Percentiles rank a stretch among this genome's conserved stretches.
These are phyloP conservation scores for Darksidea phi DNA, from an alignment of 495 filamentous ascomycete genomes.

Conservation along the genomic window DNA sequence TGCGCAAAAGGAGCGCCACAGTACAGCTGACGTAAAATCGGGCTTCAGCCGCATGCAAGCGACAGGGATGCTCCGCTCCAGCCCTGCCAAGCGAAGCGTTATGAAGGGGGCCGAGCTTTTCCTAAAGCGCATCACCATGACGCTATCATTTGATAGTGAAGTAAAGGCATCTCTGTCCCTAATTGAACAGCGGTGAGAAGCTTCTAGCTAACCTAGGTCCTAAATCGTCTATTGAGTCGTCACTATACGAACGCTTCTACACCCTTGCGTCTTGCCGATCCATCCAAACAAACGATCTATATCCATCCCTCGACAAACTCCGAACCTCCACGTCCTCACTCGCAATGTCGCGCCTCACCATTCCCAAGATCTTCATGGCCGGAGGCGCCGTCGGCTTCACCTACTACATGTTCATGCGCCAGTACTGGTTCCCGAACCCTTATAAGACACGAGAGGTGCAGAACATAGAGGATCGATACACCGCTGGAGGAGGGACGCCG, in stretches of 20 bases:
- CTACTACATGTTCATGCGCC: constrained; percentile 32
- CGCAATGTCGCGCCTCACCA: constrained; percentile 9
- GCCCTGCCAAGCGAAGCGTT: constrained; percentile 10
- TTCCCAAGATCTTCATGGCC: constrained; percentile 38
- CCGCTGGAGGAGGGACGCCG: constrained; percentile 35
- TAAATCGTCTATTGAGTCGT: not conserved
- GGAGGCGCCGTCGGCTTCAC: constrained; percentile 33
- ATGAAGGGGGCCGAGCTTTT: constrained; percentile 6
- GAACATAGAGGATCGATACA: constrained; percentile 37
- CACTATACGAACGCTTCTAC: not conserved
- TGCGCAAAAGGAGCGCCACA: constrained; percentile 4
- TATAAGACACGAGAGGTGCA: constrained; percentile 37
- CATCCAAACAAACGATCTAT: not conserved
- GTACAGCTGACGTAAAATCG: constrained; percentile 7
- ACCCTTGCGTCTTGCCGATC: not conserved
- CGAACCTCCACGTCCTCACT: not conserved
- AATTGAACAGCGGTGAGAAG: not conserved
- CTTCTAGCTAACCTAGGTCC: not conserved
- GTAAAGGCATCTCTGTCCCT: not conserved
- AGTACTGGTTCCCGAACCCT: constrained; percentile 34
- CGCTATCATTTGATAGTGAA: constrained; percentile 5
- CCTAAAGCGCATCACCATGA: constrained; percentile 13
- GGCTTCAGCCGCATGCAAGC: not conserved
- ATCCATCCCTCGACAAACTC: not conserved
- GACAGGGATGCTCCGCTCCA: not conserved